Evolutionary conservation across 2,329 filamentous ascomycete species (phyloP).

Genomic region (Trichoderma sp.): DNA sequence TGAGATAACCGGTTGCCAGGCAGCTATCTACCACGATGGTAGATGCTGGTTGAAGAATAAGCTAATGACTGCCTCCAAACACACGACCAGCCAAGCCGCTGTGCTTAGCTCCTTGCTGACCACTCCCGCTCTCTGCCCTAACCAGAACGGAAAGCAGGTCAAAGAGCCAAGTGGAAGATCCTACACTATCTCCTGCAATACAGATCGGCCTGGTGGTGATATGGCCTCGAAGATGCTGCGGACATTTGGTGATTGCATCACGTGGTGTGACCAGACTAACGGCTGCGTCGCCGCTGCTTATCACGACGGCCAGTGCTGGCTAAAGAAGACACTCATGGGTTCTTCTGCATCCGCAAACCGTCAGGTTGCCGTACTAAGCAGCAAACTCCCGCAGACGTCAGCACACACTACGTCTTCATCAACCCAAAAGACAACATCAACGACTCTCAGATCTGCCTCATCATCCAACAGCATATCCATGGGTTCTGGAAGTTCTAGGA

Average conservation of each 20-base stretch:
- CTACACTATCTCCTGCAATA: background rate
- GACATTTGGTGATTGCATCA: background rate
- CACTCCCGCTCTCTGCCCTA: background rate
- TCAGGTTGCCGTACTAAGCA: slow-evolving; percentile 1
- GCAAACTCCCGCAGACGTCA: slow-evolving; percentile 2
- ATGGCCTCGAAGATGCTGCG: background rate
- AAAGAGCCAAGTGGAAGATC: background rate
- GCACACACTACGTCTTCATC: background rate
- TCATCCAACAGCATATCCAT: background rate
- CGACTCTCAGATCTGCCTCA: background rate
- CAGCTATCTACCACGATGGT: background rate
- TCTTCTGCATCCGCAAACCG: background rate
- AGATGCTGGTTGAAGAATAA: background rate
- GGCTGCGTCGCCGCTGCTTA: background rate
- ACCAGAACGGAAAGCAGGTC: slow-evolving; percentile 1
- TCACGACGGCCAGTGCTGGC: background rate
- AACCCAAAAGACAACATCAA: background rate
- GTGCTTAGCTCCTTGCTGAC: background rate
- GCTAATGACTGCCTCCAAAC: background rate
- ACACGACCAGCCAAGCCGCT: background rate
- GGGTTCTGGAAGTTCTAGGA: no score
- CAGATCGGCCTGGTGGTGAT: background rate
- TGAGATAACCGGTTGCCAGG: background rate
- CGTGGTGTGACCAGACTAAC: background rate
- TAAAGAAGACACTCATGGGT: background rate